These are phyloP conservation scores for Prunus fruticosa DNA, from an alignment of 306 rosid species.

Conservation along the genomic window DNA sequence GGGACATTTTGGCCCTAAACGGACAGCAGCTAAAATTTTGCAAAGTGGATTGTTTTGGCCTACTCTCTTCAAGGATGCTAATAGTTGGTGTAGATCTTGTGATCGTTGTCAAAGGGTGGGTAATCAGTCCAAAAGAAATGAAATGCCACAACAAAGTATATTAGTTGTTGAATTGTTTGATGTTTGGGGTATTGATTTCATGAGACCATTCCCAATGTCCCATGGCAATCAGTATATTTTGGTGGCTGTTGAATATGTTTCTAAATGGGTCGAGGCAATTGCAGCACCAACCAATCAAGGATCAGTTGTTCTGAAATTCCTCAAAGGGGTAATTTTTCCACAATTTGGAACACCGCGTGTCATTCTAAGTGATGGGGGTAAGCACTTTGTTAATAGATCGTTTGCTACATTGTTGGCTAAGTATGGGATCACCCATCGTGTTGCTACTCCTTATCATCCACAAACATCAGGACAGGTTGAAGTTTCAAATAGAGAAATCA, in stretches of 20 bases:
- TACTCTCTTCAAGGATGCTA: neutral
- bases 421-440: too few species aligned
- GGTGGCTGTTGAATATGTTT: neutral
- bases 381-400: too few species aligned
- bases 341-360: neutral
- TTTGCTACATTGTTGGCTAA: too few species aligned
- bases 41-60: neutral
- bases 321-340: neutral
- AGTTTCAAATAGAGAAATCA: too few species aligned
- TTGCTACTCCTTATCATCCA: too few species aligned
- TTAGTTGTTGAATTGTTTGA: neutral
- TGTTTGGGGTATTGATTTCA: too few species aligned
- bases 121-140: neutral
- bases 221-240: neutral
- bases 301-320: neutral
- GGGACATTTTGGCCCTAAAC: neutral
- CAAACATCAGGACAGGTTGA: too few species aligned
- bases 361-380: too few species aligned
- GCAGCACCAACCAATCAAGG: neutral
- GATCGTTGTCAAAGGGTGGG: neutral
- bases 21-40: neutral
- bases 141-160: neutral
- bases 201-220: neutral
- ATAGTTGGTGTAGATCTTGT: neutral
- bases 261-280: too few species aligned